Evolutionary conservation across 768 basidiomycete genomes (phyloP).

Genomic region (Leccinum broughii): DNA sequence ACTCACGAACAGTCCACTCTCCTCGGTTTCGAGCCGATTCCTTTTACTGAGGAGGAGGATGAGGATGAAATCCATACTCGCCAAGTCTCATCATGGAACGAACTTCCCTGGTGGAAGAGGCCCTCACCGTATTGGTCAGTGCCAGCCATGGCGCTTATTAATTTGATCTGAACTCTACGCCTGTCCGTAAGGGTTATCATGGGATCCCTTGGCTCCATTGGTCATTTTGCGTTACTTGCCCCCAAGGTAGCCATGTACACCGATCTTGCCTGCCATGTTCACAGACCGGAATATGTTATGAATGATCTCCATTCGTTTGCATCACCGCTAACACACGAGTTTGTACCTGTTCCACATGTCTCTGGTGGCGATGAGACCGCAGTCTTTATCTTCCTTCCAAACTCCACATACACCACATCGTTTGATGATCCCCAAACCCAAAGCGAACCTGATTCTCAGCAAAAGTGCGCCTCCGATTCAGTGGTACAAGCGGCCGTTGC

Average conservation of each 20-base stretch:
- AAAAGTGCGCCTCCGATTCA: constrained; percentile 64
- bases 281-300: constrained; percentile 54
- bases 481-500: constrained; percentile 73
- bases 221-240: constrained; percentile 57
- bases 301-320: neutral
- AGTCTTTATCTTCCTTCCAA: constrained; percentile 6
- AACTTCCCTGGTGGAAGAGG: constrained; percentile 70
- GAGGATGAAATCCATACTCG: constrained; percentile 32
- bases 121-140: constrained; percentile 75
- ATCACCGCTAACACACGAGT: neutral
- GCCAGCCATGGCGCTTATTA: neutral
- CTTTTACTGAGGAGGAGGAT: constrained; percentile 9
- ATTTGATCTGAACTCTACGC: neutral
- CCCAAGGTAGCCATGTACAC: constrained; percentile 76
- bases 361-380: neutral
- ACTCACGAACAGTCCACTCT: constrained; percentile 40
- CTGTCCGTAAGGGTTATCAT: constrained; percentile 53
- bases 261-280: constrained; percentile 66
- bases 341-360: neutral
- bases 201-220: constrained; percentile 55
- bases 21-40: constrained; percentile 14
- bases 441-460: constrained; percentile 9
- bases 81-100: constrained; percentile 26
- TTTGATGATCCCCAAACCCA: neutral
- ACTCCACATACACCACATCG: neutral